Evolutionary conservation across 2,329 filamentous ascomycete species (phyloP), one percentile per base, ranked within the genome.

Genomic region (Sarocladiaceae sp.): DNA sequence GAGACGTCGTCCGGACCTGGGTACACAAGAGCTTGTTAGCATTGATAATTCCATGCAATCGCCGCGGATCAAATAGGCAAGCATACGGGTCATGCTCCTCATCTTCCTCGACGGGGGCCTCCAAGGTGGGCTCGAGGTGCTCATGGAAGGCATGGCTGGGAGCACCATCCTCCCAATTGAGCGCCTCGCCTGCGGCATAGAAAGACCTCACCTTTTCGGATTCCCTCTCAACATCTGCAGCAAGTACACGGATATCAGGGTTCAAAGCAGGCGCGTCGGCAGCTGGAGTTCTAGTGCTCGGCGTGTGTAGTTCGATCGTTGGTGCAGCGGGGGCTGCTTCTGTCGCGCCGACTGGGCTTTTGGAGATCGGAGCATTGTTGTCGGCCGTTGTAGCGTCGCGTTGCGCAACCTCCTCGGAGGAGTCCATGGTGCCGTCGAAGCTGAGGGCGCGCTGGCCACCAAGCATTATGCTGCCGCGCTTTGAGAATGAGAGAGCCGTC

Each of bases 181-280:
- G 66, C 67, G 66, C 68, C 64, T 79, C 78, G 70, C 74, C 75
- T 63, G 73, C 73, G 71, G 78, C 75, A 75, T 83, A 83, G 70
- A 83, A 79, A 69, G 79, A 83, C 75, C 80, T 82, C 76, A 83
- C 80, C 76, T 83, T 82, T 78, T 79, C 78, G 71, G 80, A 83
- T 71, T 83, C 80, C 71, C 77, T 78, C 72, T 83, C 79, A 62
- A 77, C 67, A 60, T 82, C 78, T 65, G 71, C 70, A 60, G 77
- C 71, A 65, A 81, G 70, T 62, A 82, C 66, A 58, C 73, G 74
- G 59, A 80, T 77, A 65, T 73, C 74, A 57, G 78, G 76, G 52
- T 17, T 48, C 26, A 26, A 18, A 51, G 39, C 35, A 4, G 50
- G 40, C 26, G 51, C n/a, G 29, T 52, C 17, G 20, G 50, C 40